Conservation (phyloP, 257 asterid species). For the Solanum piurae region DNA sequence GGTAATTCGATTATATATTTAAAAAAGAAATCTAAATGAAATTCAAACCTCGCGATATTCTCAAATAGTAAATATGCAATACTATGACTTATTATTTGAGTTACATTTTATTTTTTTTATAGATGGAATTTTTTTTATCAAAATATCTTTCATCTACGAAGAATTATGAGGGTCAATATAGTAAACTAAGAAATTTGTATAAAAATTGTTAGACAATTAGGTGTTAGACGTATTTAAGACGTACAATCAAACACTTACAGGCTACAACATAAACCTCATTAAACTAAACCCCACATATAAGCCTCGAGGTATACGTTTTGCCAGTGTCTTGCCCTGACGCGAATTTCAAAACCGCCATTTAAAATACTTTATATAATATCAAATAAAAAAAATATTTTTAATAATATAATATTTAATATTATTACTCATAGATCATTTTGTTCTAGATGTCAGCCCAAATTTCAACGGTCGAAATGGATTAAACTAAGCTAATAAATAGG, state of each 20-base stretch:
- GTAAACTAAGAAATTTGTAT: background rate
- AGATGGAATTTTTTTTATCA: too few relatives aligned
- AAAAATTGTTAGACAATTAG: background rate
- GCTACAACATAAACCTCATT: background rate
- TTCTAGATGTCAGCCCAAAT: too few relatives aligned
- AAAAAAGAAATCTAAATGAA: background rate
- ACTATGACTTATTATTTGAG: background rate
- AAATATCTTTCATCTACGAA: background rate
- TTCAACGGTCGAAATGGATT: too few relatives aligned
- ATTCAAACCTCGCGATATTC: background rate
- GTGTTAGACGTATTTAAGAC: too few relatives aligned
- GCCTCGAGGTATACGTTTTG: background rate
- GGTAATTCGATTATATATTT: too few relatives aligned
- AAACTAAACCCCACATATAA: background rate
- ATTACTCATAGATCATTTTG: too few relatives aligned
- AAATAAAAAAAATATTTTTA: background rate
- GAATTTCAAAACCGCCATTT: background rate
- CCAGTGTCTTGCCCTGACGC: too few relatives aligned
- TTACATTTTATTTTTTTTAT: background rate
- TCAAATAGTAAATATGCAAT: background rate
- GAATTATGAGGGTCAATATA: background rate
- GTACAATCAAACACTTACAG: too few relatives aligned
- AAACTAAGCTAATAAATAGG: background rate
- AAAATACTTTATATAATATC: background rate
- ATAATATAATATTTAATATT: too few relatives aligned